Evolutionary conservation across 2,329 filamentous ascomycete species (phyloP).

Genomic region (Parastagonospora nodorum): DNA sequence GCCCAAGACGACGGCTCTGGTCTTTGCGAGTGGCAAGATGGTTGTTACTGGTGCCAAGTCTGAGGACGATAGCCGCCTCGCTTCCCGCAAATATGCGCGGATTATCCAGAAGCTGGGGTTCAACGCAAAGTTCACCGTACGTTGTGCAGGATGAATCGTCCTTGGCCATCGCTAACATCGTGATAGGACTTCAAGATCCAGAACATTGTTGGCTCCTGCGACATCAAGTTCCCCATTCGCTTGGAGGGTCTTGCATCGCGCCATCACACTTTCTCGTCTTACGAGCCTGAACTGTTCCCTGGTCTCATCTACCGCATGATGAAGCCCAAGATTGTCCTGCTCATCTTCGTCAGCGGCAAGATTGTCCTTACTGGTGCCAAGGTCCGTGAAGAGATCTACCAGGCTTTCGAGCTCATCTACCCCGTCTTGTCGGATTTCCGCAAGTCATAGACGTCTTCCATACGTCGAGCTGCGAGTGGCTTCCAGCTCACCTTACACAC

Average conservation of each 20-base stretch:
- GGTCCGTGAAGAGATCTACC: conserved; percentile 88
- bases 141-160: conserved; percentile 21
- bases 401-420: conserved; percentile 47
- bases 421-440: conserved; percentile 60
- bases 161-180: conserved; percentile 20
- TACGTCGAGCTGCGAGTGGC: conserved; percentile 8
- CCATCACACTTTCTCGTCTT: conserved; percentile 95
- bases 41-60: conserved; percentile 98
- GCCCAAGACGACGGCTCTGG: conserved; percentile 95
- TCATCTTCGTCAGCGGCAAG: conserved; percentile 98
- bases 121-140: conserved; percentile 90
- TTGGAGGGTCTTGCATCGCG: conserved; percentile 93
- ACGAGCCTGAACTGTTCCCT: conserved; percentile 97
- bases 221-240: conserved; percentile 99
- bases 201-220: conserved; percentile 97
- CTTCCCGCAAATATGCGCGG: conserved; percentile 94
- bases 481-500: conserved; percentile 16
- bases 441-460: conserved; percentile 56
- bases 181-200: conserved; percentile 85
- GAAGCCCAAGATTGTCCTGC: conserved; percentile 97
- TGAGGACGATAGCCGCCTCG: conserved; percentile 96
- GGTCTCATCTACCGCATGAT: conserved; percentile 99
- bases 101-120: conserved; percentile 99
- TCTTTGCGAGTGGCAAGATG: conserved; percentile 99
- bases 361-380: conserved; percentile 98